Base-by-base conservation (phyloP, 768 basidiomycete genomes). In the Gelatoporia subvermispora region DNA sequence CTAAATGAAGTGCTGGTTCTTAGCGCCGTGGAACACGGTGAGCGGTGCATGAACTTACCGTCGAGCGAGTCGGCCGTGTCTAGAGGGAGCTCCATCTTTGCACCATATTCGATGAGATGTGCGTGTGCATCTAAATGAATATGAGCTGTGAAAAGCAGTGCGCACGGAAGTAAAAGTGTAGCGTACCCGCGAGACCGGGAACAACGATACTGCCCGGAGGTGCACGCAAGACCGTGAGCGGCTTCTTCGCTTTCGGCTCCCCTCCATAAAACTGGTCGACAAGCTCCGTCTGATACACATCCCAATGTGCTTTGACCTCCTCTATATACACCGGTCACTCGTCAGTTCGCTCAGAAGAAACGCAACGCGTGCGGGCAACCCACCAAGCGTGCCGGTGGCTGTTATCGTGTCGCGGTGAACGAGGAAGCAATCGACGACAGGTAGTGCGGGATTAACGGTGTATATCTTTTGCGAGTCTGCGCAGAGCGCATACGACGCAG, bases 81-180 rank as follows among this genome's bases (percentile, higher is more conserved):
- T 1, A 93, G 69, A 38, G 81, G 75, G 3, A 93, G 76, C 46
- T 84, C 75, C 65, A 70, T 71, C 64, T 81, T 84, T 52, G 78
- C 81, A 1, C 91, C 92, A 54, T 90, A 87, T 24, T 79, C 72
- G 28, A 91, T 60, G 17, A 91, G 67, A 61, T 93, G 91, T 0
- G 83, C 88, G 65, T 93, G 90, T 0, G 88, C 81, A 63, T 93
- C 90, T 85, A 51, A 23, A 28, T 18, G 20, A 16, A 7, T 22
- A 36, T 3, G 23, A 13, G 4, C 8, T 23, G 21, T 21, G 38
- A 41, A 22, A 36, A 18, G 24, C 22, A 17, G n/a, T 21, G 40
- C n/a, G 28, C 10, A 45, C 35, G 7, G 17, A 46, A 34, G 15
- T 8, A 7, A 18, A n/a, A 48, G 11, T 41, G 37, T 25, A 35